Evolutionary conservation across 2,329 filamentous ascomycete genomes (phyloP).

Genomic region (Arachnomyces sp.): DNA sequence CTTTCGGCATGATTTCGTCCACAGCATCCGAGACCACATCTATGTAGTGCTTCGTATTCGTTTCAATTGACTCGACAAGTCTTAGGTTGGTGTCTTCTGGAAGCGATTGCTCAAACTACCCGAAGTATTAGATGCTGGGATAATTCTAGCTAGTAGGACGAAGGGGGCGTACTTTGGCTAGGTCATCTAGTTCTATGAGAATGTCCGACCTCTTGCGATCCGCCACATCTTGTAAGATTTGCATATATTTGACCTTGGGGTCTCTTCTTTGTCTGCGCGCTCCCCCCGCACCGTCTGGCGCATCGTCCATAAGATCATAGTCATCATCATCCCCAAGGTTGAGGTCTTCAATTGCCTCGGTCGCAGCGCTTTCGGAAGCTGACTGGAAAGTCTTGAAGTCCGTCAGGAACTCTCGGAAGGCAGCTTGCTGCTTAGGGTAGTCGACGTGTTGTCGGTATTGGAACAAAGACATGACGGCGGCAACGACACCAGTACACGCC

Average conservation of each 20-base stretch:
- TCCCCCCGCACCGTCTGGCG: slow-evolving; percentile 43
- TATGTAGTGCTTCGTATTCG: slow-evolving; percentile 90
- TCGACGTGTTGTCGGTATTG: slow-evolving; percentile 71
- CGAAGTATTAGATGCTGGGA: slow-evolving; percentile 6
- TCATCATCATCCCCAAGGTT: slow-evolving; percentile 82
- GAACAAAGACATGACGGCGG: slow-evolving; percentile 68
- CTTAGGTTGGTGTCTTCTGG: slow-evolving; percentile 60
- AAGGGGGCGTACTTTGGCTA: slow-evolving; percentile 54
- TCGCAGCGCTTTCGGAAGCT: slow-evolving; percentile 56
- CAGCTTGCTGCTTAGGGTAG: slow-evolving; percentile 71
- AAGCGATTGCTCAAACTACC: slow-evolving; percentile 64
- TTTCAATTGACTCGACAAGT: slow-evolving; percentile 70
- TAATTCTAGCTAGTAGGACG: background rate
- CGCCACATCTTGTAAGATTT: slow-evolving; percentile 76
- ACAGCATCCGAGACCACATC: slow-evolving; percentile 84
- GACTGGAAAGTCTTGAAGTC: slow-evolving; percentile 73
- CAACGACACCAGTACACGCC: slow-evolving; percentile 3
- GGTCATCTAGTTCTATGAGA: slow-evolving; percentile 79
- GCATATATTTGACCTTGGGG: slow-evolving; percentile 78
- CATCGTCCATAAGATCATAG: slow-evolving; percentile 86
- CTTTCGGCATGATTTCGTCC: slow-evolving; percentile 74
- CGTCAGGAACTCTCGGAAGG: slow-evolving; percentile 79
- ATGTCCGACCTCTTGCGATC: slow-evolving; percentile 71
- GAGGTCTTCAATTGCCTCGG: slow-evolving; percentile 74
- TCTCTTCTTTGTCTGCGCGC: slow-evolving; percentile 42